These are phyloP conservation scores for Neospora caninum DNA, from an alignment of 169 alveolate species.

Conservation along the genomic window DNA sequence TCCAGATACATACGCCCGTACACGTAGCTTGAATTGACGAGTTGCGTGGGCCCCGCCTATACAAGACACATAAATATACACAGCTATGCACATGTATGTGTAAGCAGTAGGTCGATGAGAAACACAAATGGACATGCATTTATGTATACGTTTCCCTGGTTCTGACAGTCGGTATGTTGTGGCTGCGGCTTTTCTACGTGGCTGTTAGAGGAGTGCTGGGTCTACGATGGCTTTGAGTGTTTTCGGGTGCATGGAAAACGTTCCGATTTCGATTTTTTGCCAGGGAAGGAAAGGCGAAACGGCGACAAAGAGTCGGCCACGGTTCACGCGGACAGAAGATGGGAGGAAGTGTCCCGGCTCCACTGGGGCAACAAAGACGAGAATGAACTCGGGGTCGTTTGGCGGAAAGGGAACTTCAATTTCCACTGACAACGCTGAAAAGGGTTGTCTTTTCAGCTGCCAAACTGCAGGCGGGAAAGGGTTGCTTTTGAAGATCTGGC, in stretches of 20 bases:
- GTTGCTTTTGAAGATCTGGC: background rate
- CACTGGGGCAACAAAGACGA: slow-evolving; percentile 2
- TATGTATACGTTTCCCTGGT: too few species aligned
- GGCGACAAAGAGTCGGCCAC: background rate
- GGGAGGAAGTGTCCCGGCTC: background rate
- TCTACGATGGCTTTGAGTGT: background rate
- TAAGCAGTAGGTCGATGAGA: too few species aligned
- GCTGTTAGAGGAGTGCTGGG: background rate
- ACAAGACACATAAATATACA: too few species aligned
- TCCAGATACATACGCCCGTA: too few species aligned
- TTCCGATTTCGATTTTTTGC: background rate
- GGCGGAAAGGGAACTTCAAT: background rate
- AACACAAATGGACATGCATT: too few species aligned
- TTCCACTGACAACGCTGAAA: background rate
- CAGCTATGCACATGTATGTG: too few species aligned
- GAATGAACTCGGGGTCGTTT: background rate
- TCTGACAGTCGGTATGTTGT: background rate
- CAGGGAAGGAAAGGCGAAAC: slow-evolving; percentile 19
- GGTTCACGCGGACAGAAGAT: background rate
- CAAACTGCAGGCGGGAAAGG: background rate
- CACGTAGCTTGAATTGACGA: too few species aligned
- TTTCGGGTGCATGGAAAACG: background rate
- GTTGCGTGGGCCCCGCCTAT: too few species aligned
- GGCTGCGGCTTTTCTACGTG: background rate
- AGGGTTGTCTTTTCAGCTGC: background rate